Conservation (phyloP, 2,329 filamentous ascomycete species). For the Ophiostoma angusticollis region DNA sequence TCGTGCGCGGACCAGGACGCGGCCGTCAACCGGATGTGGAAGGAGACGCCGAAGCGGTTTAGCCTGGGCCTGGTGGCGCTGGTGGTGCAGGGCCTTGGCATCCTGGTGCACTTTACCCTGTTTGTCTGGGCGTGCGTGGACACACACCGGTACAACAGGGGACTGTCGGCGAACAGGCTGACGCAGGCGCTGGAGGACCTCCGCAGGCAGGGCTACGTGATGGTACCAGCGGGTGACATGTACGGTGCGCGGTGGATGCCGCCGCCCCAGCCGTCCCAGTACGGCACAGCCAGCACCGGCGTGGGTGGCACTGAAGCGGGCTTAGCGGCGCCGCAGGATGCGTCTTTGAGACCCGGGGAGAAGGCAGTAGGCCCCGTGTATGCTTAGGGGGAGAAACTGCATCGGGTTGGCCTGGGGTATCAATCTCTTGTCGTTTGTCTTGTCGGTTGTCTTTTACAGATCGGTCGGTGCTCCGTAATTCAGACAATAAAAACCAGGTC, state of each 20-base stretch:
- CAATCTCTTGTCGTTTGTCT: too few species aligned
- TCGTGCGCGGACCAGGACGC: slow-evolving; percentile 13
- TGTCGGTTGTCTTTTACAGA: too few species aligned
- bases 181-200: slow-evolving; percentile 8
- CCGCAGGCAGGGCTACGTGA: slow-evolving; percentile 8
- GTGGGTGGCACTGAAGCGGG: too few species aligned
- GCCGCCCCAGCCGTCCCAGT: too few species aligned
- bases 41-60: neutral
- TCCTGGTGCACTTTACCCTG: slow-evolving; percentile 27
- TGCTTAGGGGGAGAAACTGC: too few species aligned
- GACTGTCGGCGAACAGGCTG: neutral
- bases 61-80: neutral
- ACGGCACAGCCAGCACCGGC: neutral
- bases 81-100: slow-evolving; percentile 27
- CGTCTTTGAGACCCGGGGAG: too few species aligned
- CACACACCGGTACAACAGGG: slow-evolving; percentile 8
- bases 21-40: slow-evolving; percentile 8
- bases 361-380: too few species aligned
- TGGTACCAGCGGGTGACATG: slow-evolving; percentile 6
- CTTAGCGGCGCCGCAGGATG: too few species aligned
- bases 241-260: too few species aligned
- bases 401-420: too few species aligned
- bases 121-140: slow-evolving; percentile 15
- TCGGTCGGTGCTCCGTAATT: too few species aligned
- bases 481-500: too few species aligned